Evolutionary conservation across 1,284 basidiomycete species (phyloP), one percentile per base, ranked within the genome.

Genomic region (Leucoagaricus sp.): DNA sequence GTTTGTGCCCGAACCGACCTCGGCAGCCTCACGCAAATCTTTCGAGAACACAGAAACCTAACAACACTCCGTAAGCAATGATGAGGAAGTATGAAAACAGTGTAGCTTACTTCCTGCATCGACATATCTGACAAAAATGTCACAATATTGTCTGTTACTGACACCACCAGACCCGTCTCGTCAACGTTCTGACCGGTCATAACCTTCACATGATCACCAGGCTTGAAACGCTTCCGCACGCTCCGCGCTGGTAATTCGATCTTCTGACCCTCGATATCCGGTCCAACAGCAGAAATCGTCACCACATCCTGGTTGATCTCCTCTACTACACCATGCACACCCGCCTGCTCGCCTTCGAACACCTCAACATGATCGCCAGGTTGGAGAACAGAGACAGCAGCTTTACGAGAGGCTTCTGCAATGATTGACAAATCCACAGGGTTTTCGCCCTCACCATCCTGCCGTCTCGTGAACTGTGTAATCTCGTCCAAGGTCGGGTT

Each of bases 131-230:
- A 97, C 62, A 98, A 77, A 79, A 99, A 96, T 0, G 96, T 98
- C 12, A 98, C 93, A 8, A 96, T 84, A 62, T 95, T 94, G 59
- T 92, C 91, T 25, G 90, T 81, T 19, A 98, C 91, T 29, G 94
- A 91, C 42, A 99, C 91, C 21, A 99, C 96, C 65, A 99, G 81
- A 78, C 96, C 96, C 5, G 95, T 97, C 74, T 98, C 95, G 67
- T 97, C 94, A 8, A 86, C 84, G 68, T 98, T 98, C 74, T 96
- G 90, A 23, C 96, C 96, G 6, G 88, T 83, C 85, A 98, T 94
- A 58, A 99, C 96, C 77, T 98, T 98, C 76, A 99, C 93, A 68
- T 99, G 97, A 73, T 99, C 96, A 70, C 96, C 97, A 50, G 94
- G 84, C 70, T 94, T 94, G 80, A 99, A 99, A 47, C 89, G 83